A percentile compares a stretch with the other conserved stretches of the same genome.
phyloP scores from a whole-genome alignment of 2,329 filamentous ascomycete genomes.

The Fusarium sambucinum region DNA sequence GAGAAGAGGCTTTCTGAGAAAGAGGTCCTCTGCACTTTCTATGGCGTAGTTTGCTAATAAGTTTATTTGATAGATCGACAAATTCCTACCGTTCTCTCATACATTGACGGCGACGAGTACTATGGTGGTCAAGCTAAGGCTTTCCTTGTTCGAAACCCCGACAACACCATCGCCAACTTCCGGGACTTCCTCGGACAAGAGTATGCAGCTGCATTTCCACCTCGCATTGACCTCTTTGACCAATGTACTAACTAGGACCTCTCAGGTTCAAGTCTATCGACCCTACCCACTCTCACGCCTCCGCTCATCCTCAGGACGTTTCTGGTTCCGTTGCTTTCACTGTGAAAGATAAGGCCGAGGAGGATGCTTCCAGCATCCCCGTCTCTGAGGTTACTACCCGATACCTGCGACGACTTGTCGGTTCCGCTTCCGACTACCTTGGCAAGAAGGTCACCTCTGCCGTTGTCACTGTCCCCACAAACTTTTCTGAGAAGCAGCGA shows the following conservation, averaged over 20 bases:
- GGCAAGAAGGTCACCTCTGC: slow-evolving; percentile 95
- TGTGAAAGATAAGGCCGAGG: slow-evolving; percentile 80
- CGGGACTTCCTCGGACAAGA: slow-evolving; percentile 95
- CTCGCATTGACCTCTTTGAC: slow-evolving; percentile 3
- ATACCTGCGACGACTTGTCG: slow-evolving; percentile 83
- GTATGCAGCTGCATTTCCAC: slow-evolving; percentile 61
- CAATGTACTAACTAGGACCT: slow-evolving; percentile 34
- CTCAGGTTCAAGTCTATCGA: slow-evolving; percentile 91
- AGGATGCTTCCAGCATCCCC: slow-evolving; percentile 73
- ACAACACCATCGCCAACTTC: slow-evolving; percentile 96
- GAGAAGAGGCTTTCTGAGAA: too few relatives aligned
- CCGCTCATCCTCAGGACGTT: slow-evolving; percentile 85
- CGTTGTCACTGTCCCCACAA: slow-evolving; percentile 92
- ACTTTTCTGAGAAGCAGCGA: slow-evolving; percentile 90
- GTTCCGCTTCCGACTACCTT: slow-evolving; percentile 89
- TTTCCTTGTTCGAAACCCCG: slow-evolving; percentile 90
- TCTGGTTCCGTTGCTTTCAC: slow-evolving; percentile 81
- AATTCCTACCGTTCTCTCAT: slow-evolving; percentile 94
- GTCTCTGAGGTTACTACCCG: slow-evolving; percentile 87
- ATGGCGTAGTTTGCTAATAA: slow-evolving; percentile 18
- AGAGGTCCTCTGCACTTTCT: neutral
- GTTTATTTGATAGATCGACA: slow-evolving; percentile 78
- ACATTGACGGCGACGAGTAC: slow-evolving; percentile 96
- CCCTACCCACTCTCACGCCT: slow-evolving; percentile 92
- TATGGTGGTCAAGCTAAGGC: slow-evolving; percentile 95